These are phyloP conservation scores for Saccharomycopsis sp. DNA, from an alignment of 805 yeast species.

Conservation along the genomic window DNA sequence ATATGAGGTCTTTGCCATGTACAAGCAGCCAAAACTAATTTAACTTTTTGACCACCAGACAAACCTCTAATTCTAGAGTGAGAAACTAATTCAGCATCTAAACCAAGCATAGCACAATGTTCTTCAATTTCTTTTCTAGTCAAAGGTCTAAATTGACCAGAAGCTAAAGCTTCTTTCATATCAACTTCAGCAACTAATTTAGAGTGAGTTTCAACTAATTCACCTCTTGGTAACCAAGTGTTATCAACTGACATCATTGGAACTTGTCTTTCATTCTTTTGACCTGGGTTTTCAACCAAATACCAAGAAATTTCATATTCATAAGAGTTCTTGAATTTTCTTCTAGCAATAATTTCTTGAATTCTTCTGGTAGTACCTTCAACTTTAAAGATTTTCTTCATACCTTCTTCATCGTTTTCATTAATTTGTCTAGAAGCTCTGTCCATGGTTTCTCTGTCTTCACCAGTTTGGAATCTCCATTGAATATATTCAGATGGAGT, in stretches of 20 bases:
- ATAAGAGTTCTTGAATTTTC: conserved; percentile 99
- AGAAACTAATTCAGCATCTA: conserved; percentile 97
- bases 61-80: conserved; percentile 99
- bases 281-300: conserved; percentile 97
- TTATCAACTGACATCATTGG: conserved; percentile 99
- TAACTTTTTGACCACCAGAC: conserved; percentile 99
- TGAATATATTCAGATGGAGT: conserved; percentile 99
- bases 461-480: conserved; percentile 99
- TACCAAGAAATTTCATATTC: conserved; percentile 98
- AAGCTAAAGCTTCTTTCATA: conserved; percentile 99
- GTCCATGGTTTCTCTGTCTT: conserved; percentile 99
- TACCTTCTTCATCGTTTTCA: conserved; percentile 94
- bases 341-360: conserved; percentile 87
- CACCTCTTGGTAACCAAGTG: conserved; percentile 99
- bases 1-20: conserved; percentile 99
- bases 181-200: conserved; percentile 99
- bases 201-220: conserved; percentile 92
- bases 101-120: conserved; percentile 97
- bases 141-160: conserved; percentile 99
- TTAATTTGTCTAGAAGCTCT: conserved; percentile 98
- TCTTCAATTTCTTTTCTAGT: conserved; percentile 99
- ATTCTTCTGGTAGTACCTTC: conserved; percentile 99
- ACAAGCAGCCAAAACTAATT: conserved; percentile 99
- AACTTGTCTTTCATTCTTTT: conserved; percentile 99
- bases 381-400: conserved; percentile 99